Evolutionary conservation across 345 rosid genomes (phyloP), one percentile per base, ranked within the genome.

Genomic region (Moricandia arvensis): DNA sequence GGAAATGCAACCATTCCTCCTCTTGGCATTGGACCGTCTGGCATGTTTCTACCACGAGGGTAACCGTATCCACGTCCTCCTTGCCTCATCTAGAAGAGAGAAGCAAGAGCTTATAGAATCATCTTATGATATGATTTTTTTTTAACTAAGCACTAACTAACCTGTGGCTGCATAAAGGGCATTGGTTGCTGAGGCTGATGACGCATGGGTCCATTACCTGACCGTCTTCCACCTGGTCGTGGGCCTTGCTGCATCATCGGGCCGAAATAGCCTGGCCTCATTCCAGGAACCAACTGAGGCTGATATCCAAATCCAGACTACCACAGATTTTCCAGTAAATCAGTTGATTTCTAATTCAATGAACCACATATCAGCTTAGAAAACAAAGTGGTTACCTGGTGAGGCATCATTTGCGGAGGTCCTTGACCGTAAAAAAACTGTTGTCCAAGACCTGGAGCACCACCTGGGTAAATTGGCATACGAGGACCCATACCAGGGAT

Each of bases 301-400:
- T 92, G 99, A 86, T 95, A 92, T 67, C 97, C 99, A 77, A 89
- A 95, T 72, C 97, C 97, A 75, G 97, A 90, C 93, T 29, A 29
- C 24, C 24, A 21, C 24, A 21, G 24, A 21, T 21, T 0, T 21
- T 21, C 24, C 1, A 21, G 24, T 21, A 21, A 21, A 21, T 21
- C 24, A 21, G 24, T 21, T 29, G 31, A 4, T 29, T 29, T 29
- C 31, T 29, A 29, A 29, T 29, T 29, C 31, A 29, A 29, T 3
- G 31, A 29, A 29, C 31, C 31, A 29, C 0, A 29, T 4, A 1
- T 29, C 31, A 29, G 31, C 31, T 29, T 29, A 29, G 31, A 29
- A 29, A 29, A 29, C 31, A 29, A 29, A 29, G 31, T 29, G 31
- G 31, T 29, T 29, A 21, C 24, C 24, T 94, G 98, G 60, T 91